Evolutionary conservation across 805 yeast species (phyloP), one percentile per base, ranked within the genome.

Genomic region (Starmerella bacillaris): DNA sequence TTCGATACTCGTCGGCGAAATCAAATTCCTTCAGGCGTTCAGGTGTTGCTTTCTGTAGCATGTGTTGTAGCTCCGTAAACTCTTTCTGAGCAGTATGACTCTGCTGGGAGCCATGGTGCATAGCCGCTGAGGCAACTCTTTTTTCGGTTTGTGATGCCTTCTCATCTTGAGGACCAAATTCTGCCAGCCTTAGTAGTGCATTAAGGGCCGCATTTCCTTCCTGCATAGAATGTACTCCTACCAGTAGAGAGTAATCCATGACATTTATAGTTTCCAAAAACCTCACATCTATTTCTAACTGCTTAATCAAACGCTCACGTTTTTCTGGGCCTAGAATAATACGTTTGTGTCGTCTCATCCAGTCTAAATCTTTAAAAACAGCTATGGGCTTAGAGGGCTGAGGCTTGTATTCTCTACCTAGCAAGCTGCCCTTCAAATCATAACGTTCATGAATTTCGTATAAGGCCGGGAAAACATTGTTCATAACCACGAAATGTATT

Each of bases 401-500:
- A 9, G 39, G 45, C 16, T 53, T 30, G 27, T 35, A 34, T 56
- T 39, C 42, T 76, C 82, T 42, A 56, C 95, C 94, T 63, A 78
- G 66, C 0, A 92, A 70, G 0, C 94, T 82, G 1, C 99, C 99
- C 53, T 89, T 89, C 53, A 89, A 65, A 53, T 89, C 99, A 56
- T 71, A 89, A 28, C 83, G 78, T 28, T 68, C 59, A 53, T 83
- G 92, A 37, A 86, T 74, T 42, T 78, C 89, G 33, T 83, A 64
- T 50, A 79, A 80, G 5, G 95, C 92, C 0, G 99, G 96, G 58
- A 92, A 89, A 33, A 89, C 65, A 51, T 89, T 89, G 61, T 89
- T 89, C 98, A 89, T 89, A 22, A 89, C 94, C 36, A 89, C 64
- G 47, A 89, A 86, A 57, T 89, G 92, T 27, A 89, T 79, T 52